Conservation (phyloP, 2,329 filamentous ascomycete genomes). For the Clarireedia hainanense region DNA sequence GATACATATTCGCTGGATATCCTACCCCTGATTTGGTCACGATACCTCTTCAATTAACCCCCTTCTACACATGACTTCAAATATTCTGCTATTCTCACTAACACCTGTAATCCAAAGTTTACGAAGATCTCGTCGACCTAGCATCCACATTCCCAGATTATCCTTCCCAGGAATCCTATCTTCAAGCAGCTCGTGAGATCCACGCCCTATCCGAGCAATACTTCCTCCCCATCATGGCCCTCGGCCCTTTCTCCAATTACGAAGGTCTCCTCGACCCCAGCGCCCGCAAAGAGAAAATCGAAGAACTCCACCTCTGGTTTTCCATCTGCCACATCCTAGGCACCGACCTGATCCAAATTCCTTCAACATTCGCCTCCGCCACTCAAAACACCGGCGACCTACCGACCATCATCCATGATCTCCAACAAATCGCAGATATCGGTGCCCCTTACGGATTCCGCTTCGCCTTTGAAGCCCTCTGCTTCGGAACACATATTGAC, state of each 20-base stretch:
- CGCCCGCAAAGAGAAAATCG: constrained; percentile 48
- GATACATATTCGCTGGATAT: not conserved
- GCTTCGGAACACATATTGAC: constrained; percentile 62
- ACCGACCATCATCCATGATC: constrained; percentile 51
- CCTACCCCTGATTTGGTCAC: too few relatives aligned
- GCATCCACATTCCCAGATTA: constrained; percentile 31
- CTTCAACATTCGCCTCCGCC: constrained; percentile 49
- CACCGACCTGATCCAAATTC: constrained; percentile 68
- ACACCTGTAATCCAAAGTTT: constrained; percentile 33
- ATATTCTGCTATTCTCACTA: not conserved
- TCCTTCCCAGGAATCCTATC: constrained; percentile 34
- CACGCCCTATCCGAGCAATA: constrained; percentile 48
- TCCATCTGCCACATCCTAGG: constrained; percentile 53
- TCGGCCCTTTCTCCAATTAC: constrained; percentile 66
- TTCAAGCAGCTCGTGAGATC: constrained; percentile 51
- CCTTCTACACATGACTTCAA: not conserved
- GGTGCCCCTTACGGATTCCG: constrained; percentile 50
- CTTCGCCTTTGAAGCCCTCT: constrained; percentile 67
- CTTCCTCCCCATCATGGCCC: constrained; percentile 45
- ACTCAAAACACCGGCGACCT: constrained; percentile 39
- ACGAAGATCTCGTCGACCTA: constrained; percentile 63
- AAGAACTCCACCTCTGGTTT: constrained; percentile 64
- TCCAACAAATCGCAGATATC: constrained; percentile 59
- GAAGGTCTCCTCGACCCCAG: constrained; percentile 61
- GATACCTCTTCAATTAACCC: not conserved